Evolutionary conservation across 2,329 filamentous ascomycete genomes (phyloP), one percentile per base, ranked within the genome.

Genomic region (Colletotrichum lindemuthianum): DNA sequence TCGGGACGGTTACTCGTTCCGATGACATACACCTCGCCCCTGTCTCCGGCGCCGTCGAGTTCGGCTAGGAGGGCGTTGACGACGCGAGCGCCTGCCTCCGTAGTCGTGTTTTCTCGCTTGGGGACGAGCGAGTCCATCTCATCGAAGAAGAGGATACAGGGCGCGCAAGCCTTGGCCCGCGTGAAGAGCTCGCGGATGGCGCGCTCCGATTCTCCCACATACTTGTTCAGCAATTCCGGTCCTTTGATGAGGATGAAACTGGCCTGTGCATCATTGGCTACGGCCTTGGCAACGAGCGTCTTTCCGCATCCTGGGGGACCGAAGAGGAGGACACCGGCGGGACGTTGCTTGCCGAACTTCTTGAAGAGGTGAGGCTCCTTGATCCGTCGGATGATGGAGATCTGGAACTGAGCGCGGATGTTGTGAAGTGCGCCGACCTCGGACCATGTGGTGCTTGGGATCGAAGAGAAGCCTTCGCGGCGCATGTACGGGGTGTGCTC

Each of bases 161-260:
- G 96, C 0, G 93, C 86, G 8, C 91, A 95, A 1, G 91, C 91
- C 55, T 94, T 88, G 1, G 96, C 96, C 13, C 95, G 90, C 68
- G 90, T 88, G 77, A 99, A 99, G 0, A 98, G 91, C 75, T 97
- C 93, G 24, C 96, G 89, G 2, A 99, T 91, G 0, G 94, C 92
- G 10, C 95, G 90, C 79, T 99, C 96, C 7, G 92, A 96, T 78
- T 99, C 96, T 69, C 96, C 96, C 9, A 99, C 94, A 75, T 95
- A 99, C 78, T 98, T 99, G 82, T 98, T 98, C 49, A 99, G 86
- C 9, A 99, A 83, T 75, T 99, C 96, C 0, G 96, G 96, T 0
- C 96, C 96, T 77, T 97, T 97, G 78, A 99, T 93, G 56, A 93
- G 93, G 77, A 99, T 99, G 81, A 99, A 99, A 77, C 97, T 98